Percentiles rank a stretch among this genome's conserved stretches.
Conservation (phyloP, 345 rosid species). For the Eucalyptus erythrocorys region DNA sequence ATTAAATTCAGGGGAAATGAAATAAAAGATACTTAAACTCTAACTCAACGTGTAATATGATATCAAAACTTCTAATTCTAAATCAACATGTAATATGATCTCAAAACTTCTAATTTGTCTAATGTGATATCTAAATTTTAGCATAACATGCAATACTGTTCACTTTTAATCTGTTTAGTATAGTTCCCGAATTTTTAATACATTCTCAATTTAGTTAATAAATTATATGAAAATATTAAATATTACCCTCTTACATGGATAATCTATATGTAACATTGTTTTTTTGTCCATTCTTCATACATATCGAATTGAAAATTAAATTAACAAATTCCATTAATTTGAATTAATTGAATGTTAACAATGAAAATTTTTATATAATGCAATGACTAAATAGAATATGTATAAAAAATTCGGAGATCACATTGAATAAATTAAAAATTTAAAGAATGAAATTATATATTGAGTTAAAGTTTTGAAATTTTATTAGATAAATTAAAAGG, state of each 20-base stretch:
- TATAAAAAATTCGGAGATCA: fast-evolving
- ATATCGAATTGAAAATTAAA: fast-evolving
- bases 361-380: background rate
- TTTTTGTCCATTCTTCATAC: background rate
- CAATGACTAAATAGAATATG: fast-evolving
- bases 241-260: fast-evolving
- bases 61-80: fast-evolving
- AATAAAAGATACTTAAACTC: background rate
- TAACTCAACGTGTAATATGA: fast-evolving
- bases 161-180: background rate
- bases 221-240: background rate
- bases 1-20: background rate
- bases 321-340: background rate
- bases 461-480: fast-evolving
- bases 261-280: fast-evolving
- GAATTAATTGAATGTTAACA: fast-evolving
- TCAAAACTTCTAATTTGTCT: no score
- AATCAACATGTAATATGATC: no score
- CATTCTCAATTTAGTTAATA: background rate
- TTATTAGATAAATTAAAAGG: fast-evolving
- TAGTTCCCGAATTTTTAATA: fast-evolving
- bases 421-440: fast-evolving
- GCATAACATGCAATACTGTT: no score
- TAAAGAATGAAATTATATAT: fast-evolving
- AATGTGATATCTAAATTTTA: no score